These are phyloP conservation scores for Phalaenopsis hybrid DNA, from an alignment of 116 monocot genomes.

Conservation along the genomic window DNA sequence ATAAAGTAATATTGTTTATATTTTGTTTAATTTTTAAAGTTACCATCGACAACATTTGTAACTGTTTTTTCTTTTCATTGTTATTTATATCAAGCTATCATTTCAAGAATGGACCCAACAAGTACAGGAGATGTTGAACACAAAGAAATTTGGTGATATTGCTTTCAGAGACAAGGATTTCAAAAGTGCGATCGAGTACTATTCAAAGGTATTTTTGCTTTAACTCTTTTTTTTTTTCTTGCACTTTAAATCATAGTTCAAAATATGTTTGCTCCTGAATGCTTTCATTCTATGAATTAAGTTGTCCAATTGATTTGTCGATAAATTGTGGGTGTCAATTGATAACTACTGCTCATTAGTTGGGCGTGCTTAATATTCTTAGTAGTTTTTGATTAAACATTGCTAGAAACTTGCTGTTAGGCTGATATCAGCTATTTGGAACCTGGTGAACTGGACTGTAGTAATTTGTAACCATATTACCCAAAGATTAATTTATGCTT, in stretches of 20 bases:
- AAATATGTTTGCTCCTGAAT: not conserved
- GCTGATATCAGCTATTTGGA: not conserved
- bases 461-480: not conserved
- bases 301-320: not conserved
- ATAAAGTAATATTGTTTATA: not conserved
- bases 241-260: not conserved
- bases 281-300: not conserved
- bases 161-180: constrained; percentile 99
- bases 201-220: constrained; percentile 64
- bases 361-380: not conserved
- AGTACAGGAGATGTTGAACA: constrained; percentile 97
- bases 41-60: not conserved
- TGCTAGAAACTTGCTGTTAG: not conserved
- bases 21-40: not conserved
- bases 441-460: not conserved
- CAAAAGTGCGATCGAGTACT: constrained; percentile 89
- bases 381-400: not conserved
- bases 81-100: constrained; percentile 52
- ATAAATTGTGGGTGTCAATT: not conserved
- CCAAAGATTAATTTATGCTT: too few relatives aligned
- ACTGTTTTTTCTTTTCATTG: not conserved
- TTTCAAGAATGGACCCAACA: constrained; percentile 99
- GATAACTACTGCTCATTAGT: not conserved
- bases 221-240: not conserved
- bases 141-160: constrained; percentile 92